These are phyloP conservation scores for Aspergillus latus DNA, from an alignment of 2,329 filamentous ascomycete genomes.

Conservation along the genomic window DNA sequence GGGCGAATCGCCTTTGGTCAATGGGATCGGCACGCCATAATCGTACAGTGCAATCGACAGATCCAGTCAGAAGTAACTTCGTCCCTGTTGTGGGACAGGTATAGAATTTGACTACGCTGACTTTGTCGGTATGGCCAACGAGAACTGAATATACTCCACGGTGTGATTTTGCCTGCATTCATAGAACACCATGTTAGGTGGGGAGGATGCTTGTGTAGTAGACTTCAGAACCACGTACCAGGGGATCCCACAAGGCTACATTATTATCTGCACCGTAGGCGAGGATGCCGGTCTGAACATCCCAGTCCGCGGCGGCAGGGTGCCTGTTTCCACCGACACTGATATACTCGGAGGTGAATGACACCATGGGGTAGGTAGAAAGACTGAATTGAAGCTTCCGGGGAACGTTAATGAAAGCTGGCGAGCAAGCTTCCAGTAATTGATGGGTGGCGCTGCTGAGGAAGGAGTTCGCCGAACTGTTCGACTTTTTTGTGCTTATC, in stretches of 20 bases:
- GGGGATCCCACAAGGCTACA: constrained; percentile 82
- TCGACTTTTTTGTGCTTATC: constrained; percentile 17
- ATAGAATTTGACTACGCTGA: constrained; percentile 82
- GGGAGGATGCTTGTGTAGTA: neutral
- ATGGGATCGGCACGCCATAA: constrained; percentile 53
- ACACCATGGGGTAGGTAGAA: constrained; percentile 32
- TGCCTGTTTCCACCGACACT: constrained; percentile 88
- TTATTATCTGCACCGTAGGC: constrained; percentile 89
- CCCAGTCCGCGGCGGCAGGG: constrained; percentile 88
- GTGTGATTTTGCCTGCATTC: constrained; percentile 42
- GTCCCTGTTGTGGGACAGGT: constrained; percentile 50
- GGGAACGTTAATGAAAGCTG: neutral
- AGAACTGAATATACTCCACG: constrained; percentile 67
- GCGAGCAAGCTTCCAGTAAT: neutral
- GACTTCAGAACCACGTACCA: constrained; percentile 53
- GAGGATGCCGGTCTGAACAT: constrained; percentile 64
- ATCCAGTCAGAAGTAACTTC: constrained; percentile 71
- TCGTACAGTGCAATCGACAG: constrained; percentile 74
- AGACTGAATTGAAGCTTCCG: neutral
- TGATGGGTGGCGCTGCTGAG: neutral
- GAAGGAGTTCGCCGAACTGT: neutral
- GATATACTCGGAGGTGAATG: constrained; percentile 53
- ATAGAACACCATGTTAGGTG: constrained; percentile 2
- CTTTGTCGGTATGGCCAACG: constrained; percentile 71
- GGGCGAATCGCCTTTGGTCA: constrained; percentile 38